Evolutionary conservation across 176 grass and related monocot species (phyloP), one percentile per base, ranked within the genome.

Genomic region (Coix lacrymajobi): DNA sequence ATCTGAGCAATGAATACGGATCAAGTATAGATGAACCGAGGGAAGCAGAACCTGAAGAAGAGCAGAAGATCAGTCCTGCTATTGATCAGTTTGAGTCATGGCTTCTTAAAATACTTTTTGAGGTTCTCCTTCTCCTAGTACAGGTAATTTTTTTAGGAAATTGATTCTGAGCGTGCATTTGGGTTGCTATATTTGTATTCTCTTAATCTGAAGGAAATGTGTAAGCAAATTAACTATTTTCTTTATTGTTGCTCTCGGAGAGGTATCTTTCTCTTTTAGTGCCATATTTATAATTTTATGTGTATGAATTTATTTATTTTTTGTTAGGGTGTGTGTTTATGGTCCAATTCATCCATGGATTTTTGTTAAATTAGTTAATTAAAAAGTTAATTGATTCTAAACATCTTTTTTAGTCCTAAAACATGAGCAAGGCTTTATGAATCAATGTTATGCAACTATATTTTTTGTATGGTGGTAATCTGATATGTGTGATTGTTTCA

Each of bases 1-100:
- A 85, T 77, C 61, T 90, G 80, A 90, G 81, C 45, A 91, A 75
- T 31, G 87, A 95, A 75, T 92, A 93, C 4, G 86, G 81, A 84
- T 30, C 62, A 83, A 74, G 57, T 81, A 89, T 87, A 77, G 56
- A 72, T 75, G 86, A 86, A 80, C 85, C 75, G 10, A 91, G 48
- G 83, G 83, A 65, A 79, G 33, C 71, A 58, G 80, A 83, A 73
- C 77, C 44, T 62, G 76, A 83, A 75, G 84, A 87, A 78, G 84
- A 85, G 48, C 82, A 81, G 40, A 87, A 66, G 24, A 92, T 78
- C 66, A 87, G 79, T 73, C 86, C 92, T 81, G 87, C 93, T 78
- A 88, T 98, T 83, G 96, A 93, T 79, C 92, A 78, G 30, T 98
- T 98, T 83, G 96, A 98, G 78, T 98, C 96, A 3, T 98, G 96